phyloP scores from a whole-genome alignment of 805 yeast genomes.

The Pichia exigua region DNA sequence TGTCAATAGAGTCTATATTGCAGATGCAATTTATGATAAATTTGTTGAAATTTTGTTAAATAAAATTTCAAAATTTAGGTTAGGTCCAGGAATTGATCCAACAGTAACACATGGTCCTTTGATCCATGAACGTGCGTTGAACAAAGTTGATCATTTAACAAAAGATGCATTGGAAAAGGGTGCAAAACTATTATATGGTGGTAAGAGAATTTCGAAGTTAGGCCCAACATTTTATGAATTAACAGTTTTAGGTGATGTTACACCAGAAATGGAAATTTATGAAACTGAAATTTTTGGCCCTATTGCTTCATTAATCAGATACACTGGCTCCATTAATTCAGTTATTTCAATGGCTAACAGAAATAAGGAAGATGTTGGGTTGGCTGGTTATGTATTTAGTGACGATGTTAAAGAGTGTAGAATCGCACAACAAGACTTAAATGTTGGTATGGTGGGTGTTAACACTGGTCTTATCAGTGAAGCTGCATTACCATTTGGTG shows the following conservation, averaged over 20 bases:
- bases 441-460: conserved; percentile 73
- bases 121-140: conserved; percentile 49
- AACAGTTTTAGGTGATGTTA: conserved; percentile 53
- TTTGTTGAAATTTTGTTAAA: conserved; percentile 37
- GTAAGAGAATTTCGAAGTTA: conserved; percentile 44
- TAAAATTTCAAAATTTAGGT: conserved; percentile 32
- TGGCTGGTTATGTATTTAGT: conserved; percentile 68
- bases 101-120: conserved; percentile 67
- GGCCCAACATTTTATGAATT: conserved; percentile 61
- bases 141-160: conserved; percentile 51
- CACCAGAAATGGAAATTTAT: conserved; percentile 47
- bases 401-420: conserved; percentile 42
- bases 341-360: conserved; percentile 51
- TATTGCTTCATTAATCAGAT: conserved; percentile 57
- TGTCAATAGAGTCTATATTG: conserved; percentile 63
- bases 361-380: conserved; percentile 46
- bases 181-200: conserved; percentile 54
- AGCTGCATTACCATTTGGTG: conserved; percentile 61
- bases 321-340: conserved; percentile 42
- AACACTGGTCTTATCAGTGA: conserved; percentile 66
- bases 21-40: conserved; percentile 50
- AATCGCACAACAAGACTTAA: conserved; percentile 51
- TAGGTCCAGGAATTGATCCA: conserved; percentile 57
- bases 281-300: conserved; percentile 76
- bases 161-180: conserved; percentile 57